phyloP scores from a whole-genome alignment of 73 alveolate species.

The Tetrahymena elliotti region DNA sequence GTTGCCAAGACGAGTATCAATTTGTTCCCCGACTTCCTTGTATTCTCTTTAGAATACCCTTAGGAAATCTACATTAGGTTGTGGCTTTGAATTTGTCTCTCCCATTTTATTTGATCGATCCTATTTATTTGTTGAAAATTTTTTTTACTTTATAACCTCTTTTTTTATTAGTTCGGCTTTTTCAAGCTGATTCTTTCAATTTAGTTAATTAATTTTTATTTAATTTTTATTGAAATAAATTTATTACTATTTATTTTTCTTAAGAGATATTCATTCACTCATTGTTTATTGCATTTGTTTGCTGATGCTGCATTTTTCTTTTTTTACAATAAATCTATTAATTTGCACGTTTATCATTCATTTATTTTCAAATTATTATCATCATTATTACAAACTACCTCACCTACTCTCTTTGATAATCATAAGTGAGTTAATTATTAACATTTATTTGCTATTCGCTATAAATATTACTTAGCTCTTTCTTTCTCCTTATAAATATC shows the following conservation, averaged over 20 bases:
- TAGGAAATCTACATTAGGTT: neutral
- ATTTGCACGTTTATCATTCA: neutral
- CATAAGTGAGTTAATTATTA: neutral
- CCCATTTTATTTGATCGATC: neutral
- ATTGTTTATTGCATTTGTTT: neutral
- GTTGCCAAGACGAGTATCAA: neutral
- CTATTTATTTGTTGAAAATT: neutral
- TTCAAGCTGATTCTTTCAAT: neutral
- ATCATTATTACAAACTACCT: neutral
- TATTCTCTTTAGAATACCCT: neutral
- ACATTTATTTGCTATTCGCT: neutral
- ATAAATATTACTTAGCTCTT: neutral
- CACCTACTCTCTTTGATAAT: neutral
- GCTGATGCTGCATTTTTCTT: neutral
- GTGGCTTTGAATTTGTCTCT: slow-evolving; percentile 1
- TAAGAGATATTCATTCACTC: neutral
- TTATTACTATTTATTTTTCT: neutral
- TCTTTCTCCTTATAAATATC: neutral
- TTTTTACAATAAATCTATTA: neutral
- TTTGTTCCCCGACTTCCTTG: neutral
- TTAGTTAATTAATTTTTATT: neutral
- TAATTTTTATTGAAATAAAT: neutral
- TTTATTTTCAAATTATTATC: neutral
- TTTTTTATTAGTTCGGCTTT: neutral
- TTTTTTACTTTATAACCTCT: neutral